Percentiles rank a stretch among this genome's conserved stretches.
These are phyloP conservation scores for Komagataella phaffii DNA, from an alignment of 805 yeast genomes.

Conservation along the genomic window DNA sequence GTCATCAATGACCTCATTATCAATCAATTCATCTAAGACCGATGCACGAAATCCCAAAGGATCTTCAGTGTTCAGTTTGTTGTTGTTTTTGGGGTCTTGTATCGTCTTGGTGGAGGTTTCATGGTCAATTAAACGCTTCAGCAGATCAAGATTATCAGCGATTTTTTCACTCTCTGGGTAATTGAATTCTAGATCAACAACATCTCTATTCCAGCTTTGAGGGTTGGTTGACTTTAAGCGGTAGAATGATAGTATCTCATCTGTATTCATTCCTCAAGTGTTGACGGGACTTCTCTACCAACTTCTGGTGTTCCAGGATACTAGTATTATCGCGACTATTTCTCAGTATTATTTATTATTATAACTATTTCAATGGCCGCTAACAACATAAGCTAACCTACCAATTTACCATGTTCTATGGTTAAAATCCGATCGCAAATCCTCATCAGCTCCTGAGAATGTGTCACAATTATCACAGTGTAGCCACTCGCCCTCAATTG, in stretches of 20 bases:
- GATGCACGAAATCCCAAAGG: slow-evolving; percentile 43
- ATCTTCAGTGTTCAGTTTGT: slow-evolving; percentile 17
- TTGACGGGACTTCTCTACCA: neutral
- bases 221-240: slow-evolving; percentile 31
- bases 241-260: slow-evolving; percentile 19
- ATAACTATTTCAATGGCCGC: too few relatives aligned
- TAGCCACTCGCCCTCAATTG: slow-evolving; percentile 24
- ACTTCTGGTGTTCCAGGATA: neutral
- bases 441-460: slow-evolving; percentile 30
- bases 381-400: neutral
- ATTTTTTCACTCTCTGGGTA: slow-evolving; percentile 2
- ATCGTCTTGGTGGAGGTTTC: neutral
- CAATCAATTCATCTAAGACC: slow-evolving; percentile 25
- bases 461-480: slow-evolving; percentile 29
- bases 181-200: slow-evolving; percentile 3
- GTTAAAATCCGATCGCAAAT: neutral
- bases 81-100: neutral
- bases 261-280: neutral
- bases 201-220: slow-evolving; percentile 7
- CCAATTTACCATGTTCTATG: neutral
- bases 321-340: neutral
- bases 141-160: slow-evolving; percentile 3
- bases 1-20: slow-evolving; percentile 24
- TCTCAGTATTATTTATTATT: neutral
- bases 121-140: slow-evolving; percentile 3